phyloP scores from a whole-genome alignment of 352 stramenopile genomes.

The Aphanomyces euteiches region DNA sequence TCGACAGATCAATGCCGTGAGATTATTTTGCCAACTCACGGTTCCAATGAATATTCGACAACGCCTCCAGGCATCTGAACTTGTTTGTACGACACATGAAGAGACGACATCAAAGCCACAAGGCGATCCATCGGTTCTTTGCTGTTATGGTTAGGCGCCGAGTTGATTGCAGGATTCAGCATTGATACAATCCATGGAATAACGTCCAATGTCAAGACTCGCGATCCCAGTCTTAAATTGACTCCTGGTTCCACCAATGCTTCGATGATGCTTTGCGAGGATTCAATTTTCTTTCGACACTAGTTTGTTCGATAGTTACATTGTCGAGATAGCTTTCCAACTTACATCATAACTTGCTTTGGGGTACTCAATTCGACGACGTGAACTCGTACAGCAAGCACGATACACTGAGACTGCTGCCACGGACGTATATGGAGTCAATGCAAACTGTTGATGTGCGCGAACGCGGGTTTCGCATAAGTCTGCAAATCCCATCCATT shows the following conservation, averaged over 20 bases:
- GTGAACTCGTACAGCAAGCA: constrained; percentile 69
- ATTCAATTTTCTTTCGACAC: constrained; percentile 51
- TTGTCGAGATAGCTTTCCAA: too few relatives aligned
- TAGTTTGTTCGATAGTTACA: background rate
- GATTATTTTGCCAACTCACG: constrained; percentile 41
- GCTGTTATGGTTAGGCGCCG: constrained; percentile 47
- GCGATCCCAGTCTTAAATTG: constrained; percentile 54
- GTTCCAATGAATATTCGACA: constrained; percentile 70
- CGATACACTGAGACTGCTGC: constrained; percentile 62
- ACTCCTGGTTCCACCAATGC: constrained; percentile 56
- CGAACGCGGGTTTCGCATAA: constrained; percentile 57
- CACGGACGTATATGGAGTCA: constrained; percentile 66
- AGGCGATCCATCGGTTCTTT: constrained; percentile 61
- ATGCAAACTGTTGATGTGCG: constrained; percentile 66
- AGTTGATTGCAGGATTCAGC: constrained; percentile 57
- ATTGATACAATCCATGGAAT: constrained; percentile 66
- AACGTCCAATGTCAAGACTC: constrained; percentile 66
- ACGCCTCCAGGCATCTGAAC: constrained; percentile 63
- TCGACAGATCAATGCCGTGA: constrained; percentile 14
- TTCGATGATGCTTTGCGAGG: constrained; percentile 60
- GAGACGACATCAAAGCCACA: constrained; percentile 71
- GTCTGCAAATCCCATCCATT: constrained; percentile 81
- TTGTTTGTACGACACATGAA: constrained; percentile 69
- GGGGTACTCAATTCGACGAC: constrained; percentile 69
- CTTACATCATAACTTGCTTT: constrained; percentile 48